A percentile compares a stretch with the other conserved stretches of the same genome.
Evolutionary conservation across 345 rosid species (phyloP).

Genomic region (Arabis alpina): DNA sequence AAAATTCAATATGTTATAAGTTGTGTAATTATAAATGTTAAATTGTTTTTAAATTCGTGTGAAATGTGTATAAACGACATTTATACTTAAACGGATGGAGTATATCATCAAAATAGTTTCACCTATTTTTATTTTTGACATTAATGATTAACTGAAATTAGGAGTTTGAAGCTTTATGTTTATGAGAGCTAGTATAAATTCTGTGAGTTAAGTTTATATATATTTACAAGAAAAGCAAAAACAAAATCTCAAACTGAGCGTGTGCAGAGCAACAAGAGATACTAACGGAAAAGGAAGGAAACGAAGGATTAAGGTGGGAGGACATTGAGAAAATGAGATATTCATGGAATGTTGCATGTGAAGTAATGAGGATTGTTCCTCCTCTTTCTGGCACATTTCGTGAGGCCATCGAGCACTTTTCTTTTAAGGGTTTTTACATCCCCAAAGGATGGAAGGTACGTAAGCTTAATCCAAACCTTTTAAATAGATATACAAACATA

Average conservation of each 20-base stretch:
- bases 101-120: no score
- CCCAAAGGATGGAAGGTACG: conserved; percentile 62
- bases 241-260: background rate
- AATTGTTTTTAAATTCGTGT: no score
- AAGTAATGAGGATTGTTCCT: conserved; percentile 57
- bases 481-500: background rate
- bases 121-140: no score
- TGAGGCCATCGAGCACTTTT: conserved; percentile 49
- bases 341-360: conserved; percentile 62
- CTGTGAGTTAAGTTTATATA: background rate
- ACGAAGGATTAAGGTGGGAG: conserved; percentile 50
- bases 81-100: no score
- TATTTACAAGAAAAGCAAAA: no score
- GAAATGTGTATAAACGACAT: no score
- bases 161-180: no score
- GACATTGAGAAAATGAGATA: conserved; percentile 54
- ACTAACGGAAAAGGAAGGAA: conserved; percentile 36
- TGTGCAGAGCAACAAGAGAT: conserved; percentile 55
- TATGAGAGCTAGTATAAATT: background rate
- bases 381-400: conserved; percentile 53
- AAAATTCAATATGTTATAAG: no score
- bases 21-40: no score
- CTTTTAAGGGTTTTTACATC: conserved; percentile 48
- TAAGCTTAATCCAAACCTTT: background rate
- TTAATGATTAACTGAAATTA: no score